Evolutionary conservation across 179 eudicot species (phyloP), one percentile per base, ranked within the genome.

Genomic region (Actinidia polygama): DNA sequence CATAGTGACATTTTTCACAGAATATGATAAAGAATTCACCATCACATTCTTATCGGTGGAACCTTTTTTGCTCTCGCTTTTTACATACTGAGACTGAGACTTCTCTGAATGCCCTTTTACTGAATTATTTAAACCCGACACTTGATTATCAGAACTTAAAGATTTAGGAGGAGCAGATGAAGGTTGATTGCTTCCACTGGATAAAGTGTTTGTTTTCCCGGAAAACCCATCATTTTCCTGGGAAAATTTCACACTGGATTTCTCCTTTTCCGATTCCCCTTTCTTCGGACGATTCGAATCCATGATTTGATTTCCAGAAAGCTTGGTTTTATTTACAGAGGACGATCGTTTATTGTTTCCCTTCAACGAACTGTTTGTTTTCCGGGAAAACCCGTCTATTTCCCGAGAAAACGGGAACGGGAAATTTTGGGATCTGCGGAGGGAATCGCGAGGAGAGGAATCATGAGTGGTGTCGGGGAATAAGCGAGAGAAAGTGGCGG

Each of bases 401-500:
- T 67, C 64, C 47, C 19, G 15, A 73, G 36, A 58, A 66, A 61
- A 66, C n/a, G 46, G 59, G 15, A 55, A 55, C 59, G 16, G 8
- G 40, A 83, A 50, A n/a, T 50, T 55, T 6, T 51, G 82, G 68
- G 81, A 57, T 57, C 57, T 84, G 81, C 57, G 21, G 16, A 53
- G 46, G 10, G 16, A 54, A 53, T 12, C 30, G 21, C 58, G 23
- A 50, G 47, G 49, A 10, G 72, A 64, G 23, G 46, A 8, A 3
- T 15, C 2, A 15, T 12, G 18, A 15, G 36, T 18, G 47, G 84
- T 7, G 70, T 58, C 80, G 64, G 89, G 84, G 78, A 83, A 64
- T 69, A 86, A 78, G 57, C 84, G 88, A 40, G 88, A 76, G 86
- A 83, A 76, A 62, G 81, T 40, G 68, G 83, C 67, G 64, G 81